Conservation (phyloP, 148 eudicot species). For the Pharnaceum exiguum region DNA sequence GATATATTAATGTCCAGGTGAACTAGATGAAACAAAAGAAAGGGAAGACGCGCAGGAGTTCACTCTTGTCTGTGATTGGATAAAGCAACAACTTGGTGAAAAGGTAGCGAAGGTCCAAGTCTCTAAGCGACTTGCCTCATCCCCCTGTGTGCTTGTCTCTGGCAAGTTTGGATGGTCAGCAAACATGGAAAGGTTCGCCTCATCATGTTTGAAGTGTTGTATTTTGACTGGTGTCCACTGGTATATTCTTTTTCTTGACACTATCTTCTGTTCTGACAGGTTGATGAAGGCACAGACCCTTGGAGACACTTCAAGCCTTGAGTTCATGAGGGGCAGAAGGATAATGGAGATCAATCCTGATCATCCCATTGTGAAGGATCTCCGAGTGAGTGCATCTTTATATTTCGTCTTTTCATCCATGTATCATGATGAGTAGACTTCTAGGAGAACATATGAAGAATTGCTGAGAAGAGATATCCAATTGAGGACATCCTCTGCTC, state of each 20-base stretch:
- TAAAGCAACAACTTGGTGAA: conserved; percentile 98
- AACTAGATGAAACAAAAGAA: conserved; percentile 87
- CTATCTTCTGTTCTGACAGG: conserved; percentile 29
- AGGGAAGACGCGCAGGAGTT: conserved; percentile 88
- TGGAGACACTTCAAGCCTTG: conserved; percentile 88
- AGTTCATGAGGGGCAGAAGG: conserved; percentile 98
- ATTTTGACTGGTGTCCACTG: background rate
- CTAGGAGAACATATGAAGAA: background rate
- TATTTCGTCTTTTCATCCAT: background rate
- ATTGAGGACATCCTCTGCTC: no score
- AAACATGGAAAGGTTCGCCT: conserved; percentile 84
- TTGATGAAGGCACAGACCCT: conserved; percentile 97
- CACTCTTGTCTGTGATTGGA: conserved; percentile 92
- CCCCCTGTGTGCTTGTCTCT: conserved; percentile 97
- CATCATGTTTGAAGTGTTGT: background rate
- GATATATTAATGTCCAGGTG: conserved; percentile 37
- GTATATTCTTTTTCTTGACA: background rate
- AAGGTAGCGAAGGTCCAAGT: conserved; percentile 95
- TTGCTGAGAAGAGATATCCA: background rate
- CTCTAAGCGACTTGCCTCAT: conserved; percentile 87
- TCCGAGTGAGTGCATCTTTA: conserved; percentile 42
- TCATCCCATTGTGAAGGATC: conserved; percentile 91
- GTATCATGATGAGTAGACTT: background rate
- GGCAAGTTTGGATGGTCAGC: conserved; percentile 99
- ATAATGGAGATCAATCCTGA: conserved; percentile 93